phyloP scores from a whole-genome alignment of 345 rosid genomes.

The Cochlearia excelsa region DNA sequence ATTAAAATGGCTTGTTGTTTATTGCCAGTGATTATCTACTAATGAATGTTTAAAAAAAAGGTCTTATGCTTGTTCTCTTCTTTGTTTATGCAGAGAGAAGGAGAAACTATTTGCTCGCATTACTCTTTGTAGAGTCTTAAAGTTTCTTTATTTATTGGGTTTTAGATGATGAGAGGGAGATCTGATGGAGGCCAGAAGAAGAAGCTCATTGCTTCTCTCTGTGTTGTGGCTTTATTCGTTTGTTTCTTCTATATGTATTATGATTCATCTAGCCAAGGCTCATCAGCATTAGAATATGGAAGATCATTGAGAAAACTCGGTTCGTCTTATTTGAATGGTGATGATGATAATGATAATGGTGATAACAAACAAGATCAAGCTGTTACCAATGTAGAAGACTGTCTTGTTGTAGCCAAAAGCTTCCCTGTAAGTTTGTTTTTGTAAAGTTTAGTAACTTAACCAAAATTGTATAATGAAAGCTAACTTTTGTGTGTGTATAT shows the following conservation, averaged over 20 bases:
- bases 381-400: conserved; percentile 41
- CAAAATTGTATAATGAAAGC: not conserved
- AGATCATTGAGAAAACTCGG: conserved; percentile 63
- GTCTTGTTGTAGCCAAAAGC: conserved; percentile 52
- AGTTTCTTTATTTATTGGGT: conserved; percentile 10
- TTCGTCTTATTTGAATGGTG: conserved; percentile 58
- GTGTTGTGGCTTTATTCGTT: conserved; percentile 53
- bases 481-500: conserved; percentile 15
- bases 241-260: conserved; percentile 67
- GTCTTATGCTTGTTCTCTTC: conserved; percentile 13
- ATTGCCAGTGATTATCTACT: conserved; percentile 19
- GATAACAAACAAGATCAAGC: conserved; percentile 56
- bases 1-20: not conserved
- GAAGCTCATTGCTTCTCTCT: conserved; percentile 57
- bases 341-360: conserved; percentile 50
- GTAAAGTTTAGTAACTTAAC: not conserved
- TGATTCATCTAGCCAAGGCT: conserved; percentile 59
- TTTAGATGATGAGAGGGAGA: conserved; percentile 73
- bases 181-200: conserved; percentile 84
- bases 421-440: conserved; percentile 70
- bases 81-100: conserved; percentile 28
- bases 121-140: not conserved
- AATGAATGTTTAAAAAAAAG: not conserved
- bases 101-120: not conserved
- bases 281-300: conserved; percentile 82